Percentiles rank a stretch among this genome's conserved stretches.
phyloP scores from a whole-genome alignment of 208 protist genomes.

The Crithidia acanthocephali region DNA sequence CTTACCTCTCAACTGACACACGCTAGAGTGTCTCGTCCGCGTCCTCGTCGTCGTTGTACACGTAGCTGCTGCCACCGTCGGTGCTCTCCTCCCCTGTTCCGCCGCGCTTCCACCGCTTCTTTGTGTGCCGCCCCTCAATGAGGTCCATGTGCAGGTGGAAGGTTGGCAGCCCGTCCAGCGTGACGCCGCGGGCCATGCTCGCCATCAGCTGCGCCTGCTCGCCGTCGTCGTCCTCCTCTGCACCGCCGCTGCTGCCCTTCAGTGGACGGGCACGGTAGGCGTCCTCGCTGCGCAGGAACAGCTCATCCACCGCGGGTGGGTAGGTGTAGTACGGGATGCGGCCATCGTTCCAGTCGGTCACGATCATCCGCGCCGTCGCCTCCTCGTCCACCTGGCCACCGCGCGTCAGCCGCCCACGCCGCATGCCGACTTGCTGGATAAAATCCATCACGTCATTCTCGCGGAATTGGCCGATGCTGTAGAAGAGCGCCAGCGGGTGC shows the following conservation, averaged over 20 bases:
- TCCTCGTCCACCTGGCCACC: conserved; percentile 93
- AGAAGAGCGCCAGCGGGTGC: conserved; percentile 85
- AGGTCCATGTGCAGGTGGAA: conserved; percentile 80
- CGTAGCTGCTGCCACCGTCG: not conserved
- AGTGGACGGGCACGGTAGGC: conserved; percentile 24
- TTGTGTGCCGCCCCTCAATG: conserved; percentile 31
- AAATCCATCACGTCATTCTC: conserved; percentile 86
- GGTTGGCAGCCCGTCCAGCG: conserved; percentile 83
- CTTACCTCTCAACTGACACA: too few relatives aligned
- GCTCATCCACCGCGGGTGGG: conserved; percentile 79
- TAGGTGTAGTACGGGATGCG: conserved; percentile 96
- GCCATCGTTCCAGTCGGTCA: conserved; percentile 96
- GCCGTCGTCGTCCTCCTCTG: conserved; percentile 26
- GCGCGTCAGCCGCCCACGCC: conserved; percentile 82
- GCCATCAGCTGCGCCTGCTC: conserved; percentile 54
- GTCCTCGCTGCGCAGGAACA: conserved; percentile 42
- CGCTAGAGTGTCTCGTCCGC: conserved; percentile 32
- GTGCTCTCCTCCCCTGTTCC: conserved; percentile 1
- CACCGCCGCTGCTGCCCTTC: not conserved
- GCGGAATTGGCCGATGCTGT: conserved; percentile 75
- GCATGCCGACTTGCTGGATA: conserved; percentile 77
- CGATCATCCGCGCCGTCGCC: conserved; percentile 90
- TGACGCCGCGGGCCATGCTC: conserved; percentile 45
- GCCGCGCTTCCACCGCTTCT: conserved; percentile 38
- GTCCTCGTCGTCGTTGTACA: conserved; percentile 28